Evolutionary conservation across 805 yeast genomes (phyloP).

Genomic region (Kodamaea leandrae): DNA sequence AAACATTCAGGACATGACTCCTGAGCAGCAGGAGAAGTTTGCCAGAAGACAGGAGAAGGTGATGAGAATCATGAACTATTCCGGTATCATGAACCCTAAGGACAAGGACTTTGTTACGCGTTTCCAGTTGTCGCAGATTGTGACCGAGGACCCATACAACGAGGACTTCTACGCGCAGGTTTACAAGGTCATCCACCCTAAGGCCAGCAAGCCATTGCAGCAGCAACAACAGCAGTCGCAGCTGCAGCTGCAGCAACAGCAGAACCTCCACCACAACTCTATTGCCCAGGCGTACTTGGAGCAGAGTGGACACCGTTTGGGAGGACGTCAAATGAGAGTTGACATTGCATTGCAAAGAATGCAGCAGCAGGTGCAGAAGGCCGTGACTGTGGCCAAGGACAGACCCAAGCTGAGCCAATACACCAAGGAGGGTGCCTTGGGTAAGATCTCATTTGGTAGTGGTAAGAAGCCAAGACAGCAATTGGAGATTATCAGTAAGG

Average conservation of each 20-base stretch:
- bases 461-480: constrained; percentile 88
- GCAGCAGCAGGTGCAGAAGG: constrained; percentile 97
- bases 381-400: constrained; percentile 92
- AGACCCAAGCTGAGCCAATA: constrained; percentile 66
- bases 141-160: constrained; percentile 93
- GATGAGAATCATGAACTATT: constrained; percentile 69
- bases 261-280: constrained; percentile 62
- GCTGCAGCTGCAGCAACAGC: constrained; percentile 21
- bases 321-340: constrained; percentile 79
- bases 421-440: constrained; percentile 82
- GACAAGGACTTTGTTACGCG: constrained; percentile 95
- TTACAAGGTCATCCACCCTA: constrained; percentile 57
- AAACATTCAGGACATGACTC: constrained; percentile 45
- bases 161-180: constrained; percentile 97
- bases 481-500: constrained; percentile 59
- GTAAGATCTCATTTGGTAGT: constrained; percentile 74
- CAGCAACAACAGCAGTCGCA: constrained; percentile 50
- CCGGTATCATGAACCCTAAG: constrained; percentile 95
- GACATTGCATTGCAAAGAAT: constrained; percentile 92
- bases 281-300: constrained; percentile 90
- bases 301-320: constrained; percentile 86
- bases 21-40: constrained; percentile 69
- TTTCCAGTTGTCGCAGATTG: constrained; percentile 91
- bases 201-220: constrained; percentile 46
- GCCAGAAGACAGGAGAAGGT: constrained; percentile 73